Evolutionary conservation across 306 rosid genomes (phyloP).

Genomic region (Calophaca sinica): DNA sequence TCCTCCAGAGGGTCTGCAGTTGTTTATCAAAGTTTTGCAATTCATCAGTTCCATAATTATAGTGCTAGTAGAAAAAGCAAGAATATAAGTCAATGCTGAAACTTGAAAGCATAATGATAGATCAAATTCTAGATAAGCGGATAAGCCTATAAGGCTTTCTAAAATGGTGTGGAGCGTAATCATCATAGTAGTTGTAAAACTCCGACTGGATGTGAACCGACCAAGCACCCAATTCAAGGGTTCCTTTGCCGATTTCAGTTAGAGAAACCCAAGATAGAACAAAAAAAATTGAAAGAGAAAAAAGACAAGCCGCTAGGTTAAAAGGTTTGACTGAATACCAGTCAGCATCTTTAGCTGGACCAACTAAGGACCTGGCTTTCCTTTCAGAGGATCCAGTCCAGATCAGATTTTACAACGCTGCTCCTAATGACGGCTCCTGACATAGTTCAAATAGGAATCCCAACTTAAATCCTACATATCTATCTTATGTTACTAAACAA

Average conservation of each 20-base stretch:
- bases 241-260: background rate
- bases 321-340: slow-evolving; percentile 8
- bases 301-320: background rate
- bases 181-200: background rate
- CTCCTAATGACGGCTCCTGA: background rate
- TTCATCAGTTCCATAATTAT: slow-evolving; percentile 40
- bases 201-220: background rate
- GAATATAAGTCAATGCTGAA: slow-evolving; percentile 12
- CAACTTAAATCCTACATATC: background rate
- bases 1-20: slow-evolving; percentile 88
- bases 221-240: background rate
- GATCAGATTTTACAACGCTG: slow-evolving; percentile 9
- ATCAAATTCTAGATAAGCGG: background rate
- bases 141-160: slow-evolving; percentile 15
- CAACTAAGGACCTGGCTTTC: slow-evolving; percentile 34
- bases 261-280: background rate
- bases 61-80: slow-evolving; percentile 35
- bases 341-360: slow-evolving; percentile 14
- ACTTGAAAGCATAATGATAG: slow-evolving; percentile 31
- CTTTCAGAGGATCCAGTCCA: slow-evolving; percentile 20
- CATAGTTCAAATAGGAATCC: slow-evolving; percentile 18
- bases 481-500: slow-evolving; percentile 12
- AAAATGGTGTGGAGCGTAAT: background rate
- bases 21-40: slow-evolving; percentile 35
- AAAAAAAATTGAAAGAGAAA: background rate